Evolutionary conservation across 768 basidiomycete species (phyloP).

Genomic region (Agaricus bisporus): DNA sequence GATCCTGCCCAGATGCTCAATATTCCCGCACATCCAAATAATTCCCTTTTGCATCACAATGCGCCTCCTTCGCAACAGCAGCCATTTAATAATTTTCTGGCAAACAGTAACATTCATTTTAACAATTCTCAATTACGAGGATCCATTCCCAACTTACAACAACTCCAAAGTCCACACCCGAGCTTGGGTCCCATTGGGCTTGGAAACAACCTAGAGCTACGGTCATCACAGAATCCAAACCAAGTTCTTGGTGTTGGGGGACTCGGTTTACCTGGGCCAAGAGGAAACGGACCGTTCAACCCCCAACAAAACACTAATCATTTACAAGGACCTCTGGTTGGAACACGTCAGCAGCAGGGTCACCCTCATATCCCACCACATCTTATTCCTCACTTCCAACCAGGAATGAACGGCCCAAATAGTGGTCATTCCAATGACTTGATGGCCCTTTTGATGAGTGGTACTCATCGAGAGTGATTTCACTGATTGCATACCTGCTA

Average conservation of each 20-base stretch:
- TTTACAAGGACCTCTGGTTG: slow-evolving; percentile 35
- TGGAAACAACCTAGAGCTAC: slow-evolving; percentile 52
- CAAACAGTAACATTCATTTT: slow-evolving; percentile 38
- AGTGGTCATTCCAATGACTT: slow-evolving; percentile 66
- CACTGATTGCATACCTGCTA: not conserved
- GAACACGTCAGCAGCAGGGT: slow-evolving; percentile 47
- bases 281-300: slow-evolving; percentile 38
- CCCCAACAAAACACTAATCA: slow-evolving; percentile 38
- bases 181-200: slow-evolving; percentile 42
- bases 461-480: slow-evolving; percentile 56
- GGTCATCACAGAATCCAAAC: slow-evolving; percentile 41
- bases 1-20: slow-evolving; percentile 65
- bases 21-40: slow-evolving; percentile 37
- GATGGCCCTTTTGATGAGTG: slow-evolving; percentile 81
- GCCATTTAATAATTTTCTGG: slow-evolving; percentile 49
- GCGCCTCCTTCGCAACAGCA: slow-evolving; percentile 30
- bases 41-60: slow-evolving; percentile 40
- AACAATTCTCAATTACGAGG: slow-evolving; percentile 46
- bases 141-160: slow-evolving; percentile 41
- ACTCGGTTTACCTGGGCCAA: slow-evolving; percentile 38
- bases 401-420: slow-evolving; percentile 31
- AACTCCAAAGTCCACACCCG: slow-evolving; percentile 44
- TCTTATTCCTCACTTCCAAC: slow-evolving; percentile 27
- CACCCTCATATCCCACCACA: slow-evolving; percentile 43
- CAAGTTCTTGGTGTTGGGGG: slow-evolving; percentile 47